A percentile compares a stretch with the other conserved stretches of the same genome.
These are phyloP conservation scores for Geoglossum glabrum DNA, from an alignment of 495 filamentous ascomycete species.

Conservation along the genomic window DNA sequence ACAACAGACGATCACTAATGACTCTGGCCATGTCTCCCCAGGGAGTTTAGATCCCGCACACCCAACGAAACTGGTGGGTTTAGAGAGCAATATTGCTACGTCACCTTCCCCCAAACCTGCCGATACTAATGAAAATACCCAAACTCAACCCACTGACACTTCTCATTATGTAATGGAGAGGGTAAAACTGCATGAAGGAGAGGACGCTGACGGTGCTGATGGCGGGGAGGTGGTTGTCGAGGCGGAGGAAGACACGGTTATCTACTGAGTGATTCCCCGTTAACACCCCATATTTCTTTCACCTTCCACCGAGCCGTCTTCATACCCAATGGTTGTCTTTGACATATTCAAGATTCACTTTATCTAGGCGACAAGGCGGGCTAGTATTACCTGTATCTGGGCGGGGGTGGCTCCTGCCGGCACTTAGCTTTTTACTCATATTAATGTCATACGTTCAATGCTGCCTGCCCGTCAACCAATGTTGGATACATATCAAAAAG, in stretches of 20 bases:
- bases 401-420: neutral
- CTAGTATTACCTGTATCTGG: neutral
- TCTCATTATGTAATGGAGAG: neutral
- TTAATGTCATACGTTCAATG: neutral
- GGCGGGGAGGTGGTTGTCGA: constrained; percentile 55
- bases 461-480: neutral
- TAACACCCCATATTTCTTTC: neutral
- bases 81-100: constrained; percentile 1
- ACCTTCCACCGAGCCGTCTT: neutral
- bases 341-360: neutral
- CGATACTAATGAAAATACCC: constrained; percentile 1
- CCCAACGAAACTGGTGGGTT: constrained; percentile 1
- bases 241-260: constrained; percentile 67
- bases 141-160: neutral
- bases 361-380: neutral
- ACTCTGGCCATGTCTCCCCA: neutral
- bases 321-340: neutral
- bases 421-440: neutral
- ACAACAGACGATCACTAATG: neutral
- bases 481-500: neutral
- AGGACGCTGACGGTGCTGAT: constrained; percentile 46
- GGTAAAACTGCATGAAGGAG: constrained; percentile 14
- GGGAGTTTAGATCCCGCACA: neutral
- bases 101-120: neutral
- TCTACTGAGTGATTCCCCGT: constrained; percentile 36